Conservation (phyloP, 2,329 filamentous ascomycete species). For the Sporothrix pallida region DNA sequence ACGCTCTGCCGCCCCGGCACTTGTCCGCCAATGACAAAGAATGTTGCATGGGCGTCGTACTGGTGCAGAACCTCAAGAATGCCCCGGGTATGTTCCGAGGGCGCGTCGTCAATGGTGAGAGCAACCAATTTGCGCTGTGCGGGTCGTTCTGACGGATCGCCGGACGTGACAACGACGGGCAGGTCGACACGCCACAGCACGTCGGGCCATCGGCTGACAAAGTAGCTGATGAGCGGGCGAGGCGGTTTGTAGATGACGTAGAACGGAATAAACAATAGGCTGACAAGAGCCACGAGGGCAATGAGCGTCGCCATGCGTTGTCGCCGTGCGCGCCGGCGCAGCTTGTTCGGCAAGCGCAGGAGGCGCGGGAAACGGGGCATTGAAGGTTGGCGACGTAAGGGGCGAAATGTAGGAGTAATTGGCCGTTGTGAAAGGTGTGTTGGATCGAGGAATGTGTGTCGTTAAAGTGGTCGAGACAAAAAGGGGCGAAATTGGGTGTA, state of each 20-base stretch:
- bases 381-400: conserved; percentile 31
- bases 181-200: conserved; percentile 73
- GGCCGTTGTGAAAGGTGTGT: neutral
- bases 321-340: conserved; percentile 63
- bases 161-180: conserved; percentile 36
- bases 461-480: neutral
- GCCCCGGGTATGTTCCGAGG: conserved; percentile 71
- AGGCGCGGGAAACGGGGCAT: conserved; percentile 49
- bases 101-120: conserved; percentile 86
- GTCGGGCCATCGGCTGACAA: conserved; percentile 74
- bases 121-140: conserved; percentile 67
- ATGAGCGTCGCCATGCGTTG: conserved; percentile 63
- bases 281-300: conserved; percentile 49
- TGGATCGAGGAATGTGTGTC: neutral
- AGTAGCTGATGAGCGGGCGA: conserved; percentile 69
- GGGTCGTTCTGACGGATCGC: conserved; percentile 21
- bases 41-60: conserved; percentile 76
- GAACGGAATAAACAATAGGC: conserved; percentile 51
- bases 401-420: no score
- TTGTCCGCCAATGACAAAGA: conserved; percentile 87
- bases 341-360: conserved; percentile 61
- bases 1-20: conserved; percentile 61
- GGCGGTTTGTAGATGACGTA: conserved; percentile 86
- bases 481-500: neutral
- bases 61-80: conserved; percentile 71